Evolutionary conservation across 2,329 filamentous ascomycete species (phyloP).

Genomic region (Trichoderma oligosporum): DNA sequence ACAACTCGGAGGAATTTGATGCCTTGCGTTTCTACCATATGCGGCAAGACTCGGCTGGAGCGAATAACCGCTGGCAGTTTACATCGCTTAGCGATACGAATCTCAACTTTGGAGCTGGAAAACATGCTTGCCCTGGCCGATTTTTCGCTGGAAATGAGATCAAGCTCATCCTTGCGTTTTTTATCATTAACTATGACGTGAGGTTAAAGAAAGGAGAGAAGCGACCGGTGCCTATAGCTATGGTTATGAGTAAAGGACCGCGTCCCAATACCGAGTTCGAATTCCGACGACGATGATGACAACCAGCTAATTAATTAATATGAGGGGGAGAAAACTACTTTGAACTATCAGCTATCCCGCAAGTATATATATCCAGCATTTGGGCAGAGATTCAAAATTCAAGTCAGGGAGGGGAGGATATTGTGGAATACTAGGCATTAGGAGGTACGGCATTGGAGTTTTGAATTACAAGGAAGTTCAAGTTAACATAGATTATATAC

Average conservation of each 20-base stretch:
- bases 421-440: too few species aligned
- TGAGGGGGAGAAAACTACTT: slow-evolving; percentile 2
- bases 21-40: slow-evolving; percentile 48
- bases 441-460: too few species aligned
- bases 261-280: slow-evolving; percentile 40
- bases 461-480: too few species aligned
- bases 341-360: too few species aligned
- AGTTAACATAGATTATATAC: too few species aligned
- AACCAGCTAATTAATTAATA: slow-evolving; percentile 24
- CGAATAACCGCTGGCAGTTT: slow-evolving; percentile 42
- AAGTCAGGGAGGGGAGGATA: too few species aligned
- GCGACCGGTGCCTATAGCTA: slow-evolving; percentile 38
- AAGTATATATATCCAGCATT: too few species aligned
- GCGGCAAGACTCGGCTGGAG: slow-evolving; percentile 37
- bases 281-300: slow-evolving; percentile 39
- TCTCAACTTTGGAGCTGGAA: slow-evolving; percentile 46
- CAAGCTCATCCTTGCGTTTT: slow-evolving; percentile 47
- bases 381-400: too few species aligned
- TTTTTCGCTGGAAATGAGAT: slow-evolving; percentile 49
- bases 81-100: slow-evolving; percentile 41
- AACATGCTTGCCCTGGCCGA: slow-evolving; percentile 46
- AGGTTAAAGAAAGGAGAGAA: slow-evolving; percentile 33
- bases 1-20: slow-evolving; percentile 44
- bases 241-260: slow-evolving; percentile 41
- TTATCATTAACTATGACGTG: slow-evolving; percentile 48